phyloP scores from a whole-genome alignment of 345 rosid species.

The Lumnitzera racemosa region DNA sequence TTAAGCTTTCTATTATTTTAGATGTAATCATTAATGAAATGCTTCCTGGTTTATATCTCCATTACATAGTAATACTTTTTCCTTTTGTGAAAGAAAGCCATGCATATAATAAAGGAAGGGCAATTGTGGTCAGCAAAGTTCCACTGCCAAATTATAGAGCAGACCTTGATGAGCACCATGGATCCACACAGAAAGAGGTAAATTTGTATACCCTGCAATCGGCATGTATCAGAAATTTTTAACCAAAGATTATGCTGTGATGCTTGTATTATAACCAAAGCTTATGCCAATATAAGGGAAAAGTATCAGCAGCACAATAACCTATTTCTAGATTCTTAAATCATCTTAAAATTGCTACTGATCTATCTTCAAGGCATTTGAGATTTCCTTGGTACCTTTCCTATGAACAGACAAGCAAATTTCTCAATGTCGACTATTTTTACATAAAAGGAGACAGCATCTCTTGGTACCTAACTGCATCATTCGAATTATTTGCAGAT shows the following conservation, averaged over 20 bases:
- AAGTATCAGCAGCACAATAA: no score
- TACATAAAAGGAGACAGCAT: background rate
- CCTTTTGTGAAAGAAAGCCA: conserved; percentile 68
- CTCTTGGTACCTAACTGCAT: background rate
- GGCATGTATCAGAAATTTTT: no score
- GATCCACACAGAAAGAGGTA: conserved; percentile 88
- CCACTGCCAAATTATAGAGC: conserved; percentile 86
- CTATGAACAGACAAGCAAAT: no score
- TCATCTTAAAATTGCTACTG: no score
- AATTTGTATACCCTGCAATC: background rate
- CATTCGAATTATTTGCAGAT: conserved; percentile 41
- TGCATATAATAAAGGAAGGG: conserved; percentile 86
- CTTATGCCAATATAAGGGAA: no score
- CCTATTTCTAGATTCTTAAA: no score
- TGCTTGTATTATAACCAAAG: no score
- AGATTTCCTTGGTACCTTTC: no score
- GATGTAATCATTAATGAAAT: background rate
- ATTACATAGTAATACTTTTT: conserved; percentile 13
- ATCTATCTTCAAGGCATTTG: no score
- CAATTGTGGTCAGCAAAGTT: conserved; percentile 87
- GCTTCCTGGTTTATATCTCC: conserved; percentile 3
- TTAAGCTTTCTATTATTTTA: background rate
- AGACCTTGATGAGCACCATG: conserved; percentile 92
- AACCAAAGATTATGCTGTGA: no score
- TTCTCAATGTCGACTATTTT: background rate